Evolutionary conservation across 768 basidiomycete species (phyloP).

Genomic region (Wakefieldia striispora): DNA sequence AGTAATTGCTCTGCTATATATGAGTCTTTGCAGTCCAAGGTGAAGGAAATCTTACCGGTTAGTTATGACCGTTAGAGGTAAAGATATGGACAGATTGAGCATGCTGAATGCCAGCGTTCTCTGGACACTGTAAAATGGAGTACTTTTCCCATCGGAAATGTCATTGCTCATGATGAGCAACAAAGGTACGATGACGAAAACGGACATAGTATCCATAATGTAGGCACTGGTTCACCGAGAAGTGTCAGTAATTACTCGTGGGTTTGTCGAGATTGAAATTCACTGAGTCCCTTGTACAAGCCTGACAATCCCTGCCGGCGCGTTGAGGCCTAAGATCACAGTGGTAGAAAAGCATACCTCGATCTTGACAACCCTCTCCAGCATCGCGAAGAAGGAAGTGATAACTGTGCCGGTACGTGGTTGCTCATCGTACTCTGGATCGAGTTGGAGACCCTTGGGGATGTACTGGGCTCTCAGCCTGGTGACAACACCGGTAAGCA

Average conservation of each 20-base stretch:
- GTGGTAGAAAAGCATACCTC: conserved; percentile 48
- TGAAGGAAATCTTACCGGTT: conserved; percentile 50
- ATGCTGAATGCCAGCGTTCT: too few relatives aligned
- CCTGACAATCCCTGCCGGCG: conserved; percentile 56
- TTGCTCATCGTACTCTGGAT: conserved; percentile 71
- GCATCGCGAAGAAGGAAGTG: conserved; percentile 72
- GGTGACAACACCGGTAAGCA: conserved; percentile 65
- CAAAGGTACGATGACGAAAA: conserved; percentile 29
- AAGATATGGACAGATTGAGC: conserved; percentile 22
- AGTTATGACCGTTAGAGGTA: conserved; percentile 63
- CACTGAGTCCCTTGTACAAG: conserved; percentile 72
- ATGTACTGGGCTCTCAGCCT: conserved; percentile 84
- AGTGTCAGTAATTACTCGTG: conserved; percentile 40
- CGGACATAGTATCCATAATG: conserved; percentile 30
- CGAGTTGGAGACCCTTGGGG: conserved; percentile 79
- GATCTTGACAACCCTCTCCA: conserved; percentile 62
- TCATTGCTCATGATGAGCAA: conserved; percentile 52
- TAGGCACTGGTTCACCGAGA: conserved; percentile 48
- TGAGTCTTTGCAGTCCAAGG: neutral
- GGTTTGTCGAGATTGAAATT: conserved; percentile 9
- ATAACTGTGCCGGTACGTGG: conserved; percentile 79
- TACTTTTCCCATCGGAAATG: neutral
- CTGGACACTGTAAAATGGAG: too few relatives aligned
- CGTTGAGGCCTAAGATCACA: neutral
- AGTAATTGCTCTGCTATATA: conserved; percentile 58